These are phyloP conservation scores for Hypoxylon sp. DNA, from an alignment of 2,329 filamentous ascomycete genomes.

Conservation along the genomic window DNA sequence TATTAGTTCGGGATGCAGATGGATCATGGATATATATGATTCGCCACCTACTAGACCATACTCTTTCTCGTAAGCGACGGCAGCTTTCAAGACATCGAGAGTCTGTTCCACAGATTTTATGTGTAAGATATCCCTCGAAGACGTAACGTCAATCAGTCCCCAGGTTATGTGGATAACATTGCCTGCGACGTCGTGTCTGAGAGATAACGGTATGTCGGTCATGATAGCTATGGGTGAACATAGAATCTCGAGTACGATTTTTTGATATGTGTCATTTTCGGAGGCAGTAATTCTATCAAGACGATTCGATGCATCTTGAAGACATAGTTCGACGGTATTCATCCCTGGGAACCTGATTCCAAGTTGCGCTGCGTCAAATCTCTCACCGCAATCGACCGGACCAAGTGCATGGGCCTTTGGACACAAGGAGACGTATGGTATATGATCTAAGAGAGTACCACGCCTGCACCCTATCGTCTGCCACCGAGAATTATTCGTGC, in stretches of 20 bases:
- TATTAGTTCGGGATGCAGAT: background rate
- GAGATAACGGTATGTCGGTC: conserved; percentile 21
- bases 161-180: conserved; percentile 41
- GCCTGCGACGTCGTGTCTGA: conserved; percentile 30
- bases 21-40: background rate
- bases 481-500: conserved; percentile 37
- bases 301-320: conserved; percentile 31
- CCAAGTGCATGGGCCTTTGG: conserved; percentile 21
- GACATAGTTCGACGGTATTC: conserved; percentile 22
- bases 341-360: conserved; percentile 1
- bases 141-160: conserved; percentile 39
- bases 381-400: background rate
- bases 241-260: conserved; percentile 44
- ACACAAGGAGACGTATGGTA: conserved; percentile 33
- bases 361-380: background rate
- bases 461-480: conserved; percentile 43
- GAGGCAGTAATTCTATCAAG: conserved; percentile 30
- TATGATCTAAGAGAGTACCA: conserved; percentile 39
- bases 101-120: conserved; percentile 30
- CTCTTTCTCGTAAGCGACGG: conserved; percentile 40
- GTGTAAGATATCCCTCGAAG: conserved; percentile 27
- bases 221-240: conserved; percentile 33
- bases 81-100: conserved; percentile 43
- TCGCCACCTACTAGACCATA: conserved; percentile 41
- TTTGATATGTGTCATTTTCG: conserved; percentile 37